phyloP scores from a whole-genome alignment of 2,329 filamentous ascomycete species.

The Amesomyces nigricolor region DNA sequence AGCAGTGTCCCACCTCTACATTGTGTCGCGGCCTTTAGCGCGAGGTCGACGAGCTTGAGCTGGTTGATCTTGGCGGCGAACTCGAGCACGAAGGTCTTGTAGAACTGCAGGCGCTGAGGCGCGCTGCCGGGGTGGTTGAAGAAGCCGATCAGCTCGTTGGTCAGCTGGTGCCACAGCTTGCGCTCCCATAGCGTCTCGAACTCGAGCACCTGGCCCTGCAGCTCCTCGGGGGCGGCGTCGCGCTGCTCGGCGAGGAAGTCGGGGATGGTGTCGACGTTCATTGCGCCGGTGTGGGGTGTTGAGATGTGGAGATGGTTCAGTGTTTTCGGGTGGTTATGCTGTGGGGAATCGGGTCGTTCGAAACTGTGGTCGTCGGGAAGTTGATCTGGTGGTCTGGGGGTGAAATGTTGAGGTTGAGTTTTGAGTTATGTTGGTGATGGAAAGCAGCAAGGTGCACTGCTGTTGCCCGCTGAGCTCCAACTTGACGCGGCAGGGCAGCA shows the following conservation, averaged over 20 bases:
- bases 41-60: conserved; percentile 89
- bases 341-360: background rate
- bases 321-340: background rate
- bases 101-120: conserved; percentile 79
- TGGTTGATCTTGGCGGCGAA: conserved; percentile 99
- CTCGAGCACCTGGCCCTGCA: conserved; percentile 80
- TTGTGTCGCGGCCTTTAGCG: conserved; percentile 78
- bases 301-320: background rate
- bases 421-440: conserved; percentile 17
- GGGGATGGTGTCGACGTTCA: conserved; percentile 83
- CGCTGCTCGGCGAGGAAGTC: conserved; percentile 90
- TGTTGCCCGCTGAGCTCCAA: background rate
- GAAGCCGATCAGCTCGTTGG: conserved; percentile 79
- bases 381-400: conserved; percentile 1
- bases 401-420: conserved; percentile 10
- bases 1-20: conserved; percentile 58
- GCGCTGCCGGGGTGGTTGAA: conserved; percentile 79
- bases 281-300: conserved; percentile 33
- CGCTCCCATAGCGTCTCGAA: conserved; percentile 98
- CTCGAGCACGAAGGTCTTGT: conserved; percentile 89
- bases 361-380: background rate
- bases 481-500: conserved; percentile 41
- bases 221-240: conserved; percentile 78
- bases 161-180: conserved; percentile 98
- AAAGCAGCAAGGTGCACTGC: background rate